Evolutionary conservation across 345 rosid species (phyloP).

Genomic region (Arabidopsis arenosa): DNA sequence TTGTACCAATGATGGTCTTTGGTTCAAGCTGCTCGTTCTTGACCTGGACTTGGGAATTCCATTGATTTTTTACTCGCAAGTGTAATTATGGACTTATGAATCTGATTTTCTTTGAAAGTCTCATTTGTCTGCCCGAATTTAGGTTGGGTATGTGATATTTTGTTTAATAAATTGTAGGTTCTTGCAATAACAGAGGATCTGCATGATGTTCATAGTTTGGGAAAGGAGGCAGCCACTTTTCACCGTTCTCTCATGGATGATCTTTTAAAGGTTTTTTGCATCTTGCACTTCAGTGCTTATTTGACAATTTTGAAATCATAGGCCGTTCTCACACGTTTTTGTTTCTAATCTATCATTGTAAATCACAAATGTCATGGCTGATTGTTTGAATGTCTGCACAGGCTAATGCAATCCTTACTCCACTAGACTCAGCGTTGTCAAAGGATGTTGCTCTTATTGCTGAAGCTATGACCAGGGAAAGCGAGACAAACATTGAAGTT

Average conservation of each 20-base stretch:
- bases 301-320: slow-evolving; percentile 11
- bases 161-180: slow-evolving; percentile 59
- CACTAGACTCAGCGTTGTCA: slow-evolving; percentile 74
- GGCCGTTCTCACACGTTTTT: slow-evolving; percentile 1
- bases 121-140: slow-evolving; percentile 10
- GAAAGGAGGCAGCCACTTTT: slow-evolving; percentile 82
- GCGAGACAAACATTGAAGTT: slow-evolving; percentile 78
- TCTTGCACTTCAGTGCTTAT: slow-evolving; percentile 19
- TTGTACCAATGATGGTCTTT: slow-evolving; percentile 3
- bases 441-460: slow-evolving; percentile 89
- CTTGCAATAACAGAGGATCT: slow-evolving; percentile 89
- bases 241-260: slow-evolving; percentile 76
- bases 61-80: background rate
- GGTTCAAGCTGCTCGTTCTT: background rate
- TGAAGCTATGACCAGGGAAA: slow-evolving; percentile 74
- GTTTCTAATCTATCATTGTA: slow-evolving; percentile 9
- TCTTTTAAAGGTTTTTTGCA: slow-evolving; percentile 72
- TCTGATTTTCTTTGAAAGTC: slow-evolving; percentile 2
- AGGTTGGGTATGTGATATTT: slow-evolving; percentile 21
- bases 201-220: slow-evolving; percentile 83
- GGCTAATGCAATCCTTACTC: slow-evolving; percentile 82
- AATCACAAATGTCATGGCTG: slow-evolving; percentile 23
- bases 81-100: background rate
- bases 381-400: slow-evolving; percentile 44
- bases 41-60: background rate